Evolutionary conservation across 2,329 filamentous ascomycete genomes (phyloP), one percentile per base, ranked within the genome.

Genomic region (Apiospora pterosperma): DNA sequence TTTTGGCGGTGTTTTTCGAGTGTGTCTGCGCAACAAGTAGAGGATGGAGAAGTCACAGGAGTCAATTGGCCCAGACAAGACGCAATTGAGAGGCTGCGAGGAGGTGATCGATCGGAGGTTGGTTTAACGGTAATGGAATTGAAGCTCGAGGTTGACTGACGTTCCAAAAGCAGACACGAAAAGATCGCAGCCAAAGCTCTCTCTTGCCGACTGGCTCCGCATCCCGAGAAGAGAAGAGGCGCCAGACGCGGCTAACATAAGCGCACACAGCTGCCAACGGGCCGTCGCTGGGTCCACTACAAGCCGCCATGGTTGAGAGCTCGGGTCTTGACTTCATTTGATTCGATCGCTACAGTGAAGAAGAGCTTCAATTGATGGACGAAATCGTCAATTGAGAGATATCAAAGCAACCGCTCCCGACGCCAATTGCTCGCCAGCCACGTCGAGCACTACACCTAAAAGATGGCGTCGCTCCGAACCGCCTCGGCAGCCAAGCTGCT

Each of bases 401-500:
- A 55, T 16, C 28, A 55, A 16, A 25, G 48, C 31, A 55, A 55
- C 7, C 48, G 25, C 14, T 4, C 36, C 59, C 36, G 38, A 38
- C 36, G 36, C 59, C 64, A 52, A 65, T 64, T 62, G 64, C 61
- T 36, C 59, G 39, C 48, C 36, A 38, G 28, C 55, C 21, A 60
- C n/a, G 23, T 38, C 60, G 59, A 38, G 55, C 61, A 42, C 21
- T 62, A 69, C 75, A 81, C 36, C 16, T 21, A 7, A 3, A 55
- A 8, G 70, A 92, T 92, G 90, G 87, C 89, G 69, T 84, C 90
- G 67, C 80, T 92, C 76, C 84, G 90, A 79, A 79, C 85, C 55
- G 83, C 82, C 66, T 78, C 81, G 67, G 81, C 84, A 60, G 80
- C 80, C 63, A 81, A 82, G 66, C 75, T 89, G 71, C 78, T 89